Evolutionary conservation across 352 stramenopile species (phyloP).

Genomic region (Phytophthora nicotianae): DNA sequence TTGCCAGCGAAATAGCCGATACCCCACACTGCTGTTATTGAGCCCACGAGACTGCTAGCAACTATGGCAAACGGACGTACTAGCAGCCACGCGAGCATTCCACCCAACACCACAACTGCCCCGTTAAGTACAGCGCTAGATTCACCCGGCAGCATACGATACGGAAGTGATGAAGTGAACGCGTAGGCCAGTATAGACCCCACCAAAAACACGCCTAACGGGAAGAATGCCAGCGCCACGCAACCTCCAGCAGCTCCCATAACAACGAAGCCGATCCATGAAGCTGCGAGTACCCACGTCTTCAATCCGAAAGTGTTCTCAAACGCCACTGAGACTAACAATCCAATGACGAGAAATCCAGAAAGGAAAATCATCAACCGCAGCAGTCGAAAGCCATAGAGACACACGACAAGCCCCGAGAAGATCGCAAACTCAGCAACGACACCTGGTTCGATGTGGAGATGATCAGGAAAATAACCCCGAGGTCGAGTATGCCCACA

Average conservation of each 20-base stretch:
- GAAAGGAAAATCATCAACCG: constrained; percentile 53
- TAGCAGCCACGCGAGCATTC: constrained; percentile 57
- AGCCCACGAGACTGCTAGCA: constrained; percentile 70
- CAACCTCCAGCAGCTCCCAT: constrained; percentile 41
- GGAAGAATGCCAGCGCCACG: constrained; percentile 52
- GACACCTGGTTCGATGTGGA: constrained; percentile 49
- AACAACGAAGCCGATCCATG: constrained; percentile 59
- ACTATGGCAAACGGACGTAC: constrained; percentile 59
- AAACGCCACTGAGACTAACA: constrained; percentile 49
- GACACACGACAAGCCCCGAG: constrained; percentile 48
- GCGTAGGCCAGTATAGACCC: constrained; percentile 44
- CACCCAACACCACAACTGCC: constrained; percentile 44
- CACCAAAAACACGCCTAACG: constrained; percentile 55
- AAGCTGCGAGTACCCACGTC: constrained; percentile 48
- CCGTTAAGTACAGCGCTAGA: constrained; percentile 39
- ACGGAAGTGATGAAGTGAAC: constrained; percentile 50
- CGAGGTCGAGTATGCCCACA: constrained; percentile 11
- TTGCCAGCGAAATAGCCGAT: constrained; percentile 76
- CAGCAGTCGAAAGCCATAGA: constrained; percentile 58
- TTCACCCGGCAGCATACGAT: constrained; percentile 41
- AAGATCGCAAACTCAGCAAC: constrained; percentile 55
- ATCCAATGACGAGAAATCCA: constrained; percentile 56
- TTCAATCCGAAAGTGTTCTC: constrained; percentile 47
- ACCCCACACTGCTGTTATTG: constrained; percentile 50
- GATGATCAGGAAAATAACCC: constrained; percentile 34